Evolutionary conservation across 208 protist species (phyloP).

Genomic region (Wallacemonas sp.): DNA sequence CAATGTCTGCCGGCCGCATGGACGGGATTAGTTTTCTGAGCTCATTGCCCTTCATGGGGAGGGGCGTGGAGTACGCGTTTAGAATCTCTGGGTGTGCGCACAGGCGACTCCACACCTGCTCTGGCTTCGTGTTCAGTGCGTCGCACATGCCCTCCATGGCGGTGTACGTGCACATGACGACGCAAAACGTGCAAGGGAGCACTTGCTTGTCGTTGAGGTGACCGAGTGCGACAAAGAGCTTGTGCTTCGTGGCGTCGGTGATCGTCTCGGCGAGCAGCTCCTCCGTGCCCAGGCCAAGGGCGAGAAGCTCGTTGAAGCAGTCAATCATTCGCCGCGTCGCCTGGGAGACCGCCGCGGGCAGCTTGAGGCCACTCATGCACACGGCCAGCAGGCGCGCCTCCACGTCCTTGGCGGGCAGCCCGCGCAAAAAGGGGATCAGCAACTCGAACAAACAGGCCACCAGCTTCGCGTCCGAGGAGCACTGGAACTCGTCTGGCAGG

Average conservation of each 20-base stretch:
- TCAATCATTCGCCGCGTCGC: slow-evolving; percentile 66
- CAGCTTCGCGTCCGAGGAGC: slow-evolving; percentile 22
- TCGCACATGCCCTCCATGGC: slow-evolving; percentile 35
- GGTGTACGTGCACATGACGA: slow-evolving; percentile 67
- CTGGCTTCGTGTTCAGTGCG: slow-evolving; percentile 15
- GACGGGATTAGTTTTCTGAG: slow-evolving; percentile 44
- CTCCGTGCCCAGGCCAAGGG: slow-evolving; percentile 25
- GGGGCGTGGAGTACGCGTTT: slow-evolving; percentile 33
- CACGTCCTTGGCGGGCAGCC: slow-evolving; percentile 24
- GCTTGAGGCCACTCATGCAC: slow-evolving; percentile 80
- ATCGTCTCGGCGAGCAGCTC: slow-evolving; percentile 23
- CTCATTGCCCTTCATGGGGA: slow-evolving; percentile 75
- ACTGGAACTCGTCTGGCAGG: slow-evolving; percentile 16
- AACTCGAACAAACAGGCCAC: slow-evolving; percentile 45
- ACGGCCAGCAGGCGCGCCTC: slow-evolving; percentile 59
- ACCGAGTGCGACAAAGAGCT: slow-evolving; percentile 56
- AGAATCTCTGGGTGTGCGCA: slow-evolving; percentile 46
- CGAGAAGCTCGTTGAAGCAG: slow-evolving; percentile 53
- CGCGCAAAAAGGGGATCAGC: slow-evolving; percentile 54
- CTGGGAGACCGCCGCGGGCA: slow-evolving; percentile 54
- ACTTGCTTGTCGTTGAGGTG: slow-evolving; percentile 61
- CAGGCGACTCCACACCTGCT: slow-evolving; percentile 39
- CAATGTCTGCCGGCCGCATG: slow-evolving; percentile 51
- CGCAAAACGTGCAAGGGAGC: slow-evolving; percentile 36
- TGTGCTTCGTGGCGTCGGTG: slow-evolving; percentile 27